Conservation (phyloP, 1,139 yeast genomes). For the Kurtzmaniella quercitrusa region DNA sequence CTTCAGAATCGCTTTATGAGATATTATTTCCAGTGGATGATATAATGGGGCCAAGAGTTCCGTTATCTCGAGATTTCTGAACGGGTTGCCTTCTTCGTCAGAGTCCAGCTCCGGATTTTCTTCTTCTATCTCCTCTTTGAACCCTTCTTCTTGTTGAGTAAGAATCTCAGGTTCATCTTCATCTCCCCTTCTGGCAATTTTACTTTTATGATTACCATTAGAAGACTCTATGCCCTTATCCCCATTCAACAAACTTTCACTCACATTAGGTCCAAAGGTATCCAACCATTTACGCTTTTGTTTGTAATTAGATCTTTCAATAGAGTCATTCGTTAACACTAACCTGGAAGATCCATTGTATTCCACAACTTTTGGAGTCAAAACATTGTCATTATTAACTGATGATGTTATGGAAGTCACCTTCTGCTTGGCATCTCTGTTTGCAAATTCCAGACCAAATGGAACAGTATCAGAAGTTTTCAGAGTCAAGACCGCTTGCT, state of each 20-base stretch:
- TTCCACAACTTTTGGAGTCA: constrained; percentile 36
- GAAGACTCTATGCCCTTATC: constrained; percentile 9
- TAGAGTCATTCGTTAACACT: constrained; percentile 34
- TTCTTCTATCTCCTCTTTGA: constrained; percentile 11
- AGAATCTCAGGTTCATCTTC: constrained; percentile 73
- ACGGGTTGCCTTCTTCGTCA: constrained; percentile 29
- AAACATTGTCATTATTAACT: constrained; percentile 12
- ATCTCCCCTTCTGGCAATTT: constrained; percentile 23
- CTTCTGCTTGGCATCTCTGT: constrained; percentile 29
- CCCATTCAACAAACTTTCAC: constrained; percentile 6
- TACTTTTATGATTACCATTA: constrained; percentile 9
- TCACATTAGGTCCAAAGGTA: constrained; percentile 14
- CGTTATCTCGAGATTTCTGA: constrained; percentile 35
- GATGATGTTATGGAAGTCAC: constrained; percentile 23
- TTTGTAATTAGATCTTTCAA: constrained; percentile 23
- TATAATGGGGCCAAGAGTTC: constrained; percentile 72
- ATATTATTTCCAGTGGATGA: constrained; percentile 75
- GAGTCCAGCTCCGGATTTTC: constrained; percentile 28
- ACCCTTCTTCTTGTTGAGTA: constrained; percentile 51
- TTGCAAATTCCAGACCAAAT: constrained; percentile 4
- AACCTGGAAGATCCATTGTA: constrained; percentile 39
- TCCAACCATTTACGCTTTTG: constrained; percentile 40
- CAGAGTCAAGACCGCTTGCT: constrained; percentile 31
- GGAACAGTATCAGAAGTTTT: constrained; percentile 10
- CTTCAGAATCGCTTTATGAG: constrained; percentile 64